phyloP scores from a whole-genome alignment of 495 filamentous ascomycete species.

The Penicillium tannophilum region DNA sequence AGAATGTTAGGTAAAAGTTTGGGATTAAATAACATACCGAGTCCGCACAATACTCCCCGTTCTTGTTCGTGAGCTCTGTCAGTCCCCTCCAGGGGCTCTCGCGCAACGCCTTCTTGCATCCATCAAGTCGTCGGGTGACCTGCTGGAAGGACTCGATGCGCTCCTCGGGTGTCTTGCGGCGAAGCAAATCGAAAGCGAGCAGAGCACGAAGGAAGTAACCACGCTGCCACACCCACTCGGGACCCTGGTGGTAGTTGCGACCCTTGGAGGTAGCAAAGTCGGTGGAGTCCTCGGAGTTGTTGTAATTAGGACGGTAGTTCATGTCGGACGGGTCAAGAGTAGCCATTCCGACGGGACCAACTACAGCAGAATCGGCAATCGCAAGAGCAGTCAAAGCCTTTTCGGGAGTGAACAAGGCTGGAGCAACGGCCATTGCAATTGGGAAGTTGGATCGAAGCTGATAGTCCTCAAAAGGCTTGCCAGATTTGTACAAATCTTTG shows the following conservation, averaged over 20 bases:
- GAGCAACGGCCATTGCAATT: conserved; percentile 93
- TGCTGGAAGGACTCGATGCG: conserved; percentile 91
- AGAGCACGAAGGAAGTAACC: conserved; percentile 93
- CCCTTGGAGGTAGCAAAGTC: conserved; percentile 92
- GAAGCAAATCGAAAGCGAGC: conserved; percentile 82
- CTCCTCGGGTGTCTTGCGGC: conserved; percentile 62
- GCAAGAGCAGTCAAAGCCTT: conserved; percentile 79
- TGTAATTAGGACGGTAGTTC: conserved; percentile 92
- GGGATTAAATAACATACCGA: conserved; percentile 62
- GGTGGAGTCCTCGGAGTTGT: conserved; percentile 87
- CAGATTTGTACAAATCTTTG: conserved; percentile 91
- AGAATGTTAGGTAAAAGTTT: background rate
- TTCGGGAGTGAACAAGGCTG: conserved; percentile 76
- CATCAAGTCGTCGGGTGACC: conserved; percentile 77
- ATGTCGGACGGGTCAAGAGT: conserved; percentile 90
- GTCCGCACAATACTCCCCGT: conserved; percentile 79
- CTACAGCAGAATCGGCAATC: conserved; percentile 73
- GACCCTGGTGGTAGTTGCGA: conserved; percentile 96
- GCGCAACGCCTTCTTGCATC: conserved; percentile 76
- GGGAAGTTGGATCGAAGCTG: conserved; percentile 93
- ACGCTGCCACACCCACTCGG: conserved; percentile 98
- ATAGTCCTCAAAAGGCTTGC: conserved; percentile 96
- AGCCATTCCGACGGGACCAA: conserved; percentile 91
- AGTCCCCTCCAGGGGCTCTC: conserved; percentile 87
- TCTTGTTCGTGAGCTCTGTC: conserved; percentile 90